Percentiles rank a stretch among this genome's conserved stretches.
Evolutionary conservation across 495 filamentous ascomycete species (phyloP).

Genomic region (Xylaria scruposa): DNA sequence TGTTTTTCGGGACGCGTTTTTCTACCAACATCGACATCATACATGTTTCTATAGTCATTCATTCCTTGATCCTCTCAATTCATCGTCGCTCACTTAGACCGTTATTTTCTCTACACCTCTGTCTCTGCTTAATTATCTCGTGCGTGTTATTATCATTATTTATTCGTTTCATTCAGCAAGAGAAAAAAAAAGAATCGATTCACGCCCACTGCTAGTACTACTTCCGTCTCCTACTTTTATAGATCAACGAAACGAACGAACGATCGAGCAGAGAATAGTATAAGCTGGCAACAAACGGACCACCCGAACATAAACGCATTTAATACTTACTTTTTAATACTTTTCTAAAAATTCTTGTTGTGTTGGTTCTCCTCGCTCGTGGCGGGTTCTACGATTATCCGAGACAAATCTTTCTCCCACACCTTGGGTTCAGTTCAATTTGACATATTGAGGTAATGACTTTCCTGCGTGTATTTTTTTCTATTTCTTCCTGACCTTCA

Average conservation of each 20-base stretch:
- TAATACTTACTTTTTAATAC: constrained; percentile 31
- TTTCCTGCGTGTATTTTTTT: constrained; percentile 3
- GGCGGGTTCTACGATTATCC: constrained; percentile 4
- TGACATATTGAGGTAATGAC: constrained; percentile 17
- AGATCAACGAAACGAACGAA: not conserved
- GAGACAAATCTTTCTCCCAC: constrained; percentile 13
- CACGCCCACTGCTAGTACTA: not conserved
- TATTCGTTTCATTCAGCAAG: not conserved
- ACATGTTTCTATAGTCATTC: constrained; percentile 30
- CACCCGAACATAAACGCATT: not conserved
- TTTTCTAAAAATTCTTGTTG: constrained; percentile 7
- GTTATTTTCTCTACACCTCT: constrained; percentile 15
- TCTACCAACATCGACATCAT: constrained; percentile 6
- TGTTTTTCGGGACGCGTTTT: constrained; percentile 11
- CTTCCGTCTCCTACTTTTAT: not conserved
- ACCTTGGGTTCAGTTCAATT: not conserved
- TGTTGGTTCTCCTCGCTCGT: not conserved
- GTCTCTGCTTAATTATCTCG: constrained; percentile 11
- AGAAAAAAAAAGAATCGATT: not conserved
- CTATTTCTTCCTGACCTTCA: not conserved
- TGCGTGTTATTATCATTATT: constrained; percentile 16
- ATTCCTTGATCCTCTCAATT: constrained; percentile 30
- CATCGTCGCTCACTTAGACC: constrained; percentile 21
- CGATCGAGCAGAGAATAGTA: not conserved
- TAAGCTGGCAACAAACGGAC: not conserved